phyloP scores from a whole-genome alignment of 352 stramenopile species.

The Pythium aristosporum region DNA sequence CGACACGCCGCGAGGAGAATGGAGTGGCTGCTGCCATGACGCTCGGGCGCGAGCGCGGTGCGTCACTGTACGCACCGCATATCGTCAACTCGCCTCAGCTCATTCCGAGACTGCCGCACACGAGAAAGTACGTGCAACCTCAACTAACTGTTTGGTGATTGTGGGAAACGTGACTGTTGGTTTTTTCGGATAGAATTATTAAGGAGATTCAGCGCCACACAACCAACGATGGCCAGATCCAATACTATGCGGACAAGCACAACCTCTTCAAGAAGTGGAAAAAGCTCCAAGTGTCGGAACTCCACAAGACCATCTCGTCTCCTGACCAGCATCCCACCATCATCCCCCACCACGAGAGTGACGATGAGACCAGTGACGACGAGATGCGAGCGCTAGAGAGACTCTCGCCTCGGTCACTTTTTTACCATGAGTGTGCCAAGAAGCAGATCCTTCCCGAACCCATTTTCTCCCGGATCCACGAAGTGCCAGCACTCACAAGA shows the following conservation, averaged over 20 bases:
- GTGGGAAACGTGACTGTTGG: neutral
- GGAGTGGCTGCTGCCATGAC: neutral
- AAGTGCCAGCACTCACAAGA: conserved; percentile 21
- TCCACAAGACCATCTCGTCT: conserved; percentile 39
- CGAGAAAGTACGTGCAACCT: conserved; percentile 44
- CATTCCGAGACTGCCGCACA: conserved; percentile 58
- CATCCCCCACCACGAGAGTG: neutral
- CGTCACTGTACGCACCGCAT: conserved; percentile 32
- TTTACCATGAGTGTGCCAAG: conserved; percentile 63
- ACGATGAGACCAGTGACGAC: conserved; percentile 18
- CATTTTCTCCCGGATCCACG: conserved; percentile 71
- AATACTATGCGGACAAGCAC: conserved; percentile 67
- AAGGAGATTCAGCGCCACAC: conserved; percentile 61
- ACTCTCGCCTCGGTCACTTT: conserved; percentile 64
- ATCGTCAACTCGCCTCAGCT: conserved; percentile 35
- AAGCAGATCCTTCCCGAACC: conserved; percentile 61
- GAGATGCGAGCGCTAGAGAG: conserved; percentile 23
- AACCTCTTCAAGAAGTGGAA: conserved; percentile 79
- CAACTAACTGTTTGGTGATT: neutral
- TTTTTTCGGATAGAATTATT: conserved; percentile 37
- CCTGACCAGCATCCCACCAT: neutral
- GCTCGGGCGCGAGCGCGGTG: conserved; percentile 15
- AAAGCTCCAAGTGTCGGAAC: conserved; percentile 54
- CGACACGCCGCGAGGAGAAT: too few species aligned
- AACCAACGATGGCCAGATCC: conserved; percentile 54